Base-by-base conservation (phyloP, 192 early-diverging fungal genomes). In the Allomyces arbusculus region DNA sequence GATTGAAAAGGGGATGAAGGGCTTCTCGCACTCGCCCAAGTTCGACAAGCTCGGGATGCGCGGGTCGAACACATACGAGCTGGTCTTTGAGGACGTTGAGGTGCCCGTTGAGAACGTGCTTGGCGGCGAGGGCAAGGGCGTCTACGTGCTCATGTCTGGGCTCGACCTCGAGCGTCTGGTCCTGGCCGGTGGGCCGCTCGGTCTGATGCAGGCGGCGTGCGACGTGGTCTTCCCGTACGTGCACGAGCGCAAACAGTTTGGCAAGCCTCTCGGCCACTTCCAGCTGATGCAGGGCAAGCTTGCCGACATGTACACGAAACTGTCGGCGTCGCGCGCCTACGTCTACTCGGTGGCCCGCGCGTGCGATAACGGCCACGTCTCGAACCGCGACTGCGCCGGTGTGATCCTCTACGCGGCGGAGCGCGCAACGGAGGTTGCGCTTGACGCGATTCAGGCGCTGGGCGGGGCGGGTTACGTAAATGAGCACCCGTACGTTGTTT, bases 271-370 rank as follows among this genome's bases (percentile, higher is more conserved):
- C 70, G 91, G 89, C 14, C 77, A 89, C 64, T 97, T 93, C 79
- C 88, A 94, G 79, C 76, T 94, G 58, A 76, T 97, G 61, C 92
- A 97, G 76, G 90, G 85, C n/a, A 96, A 94, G 72, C 74, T 96
- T 64, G 94, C 94, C 23, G 94, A 96, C 67, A 96, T 96, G 89
- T 93, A 94, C 79, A 93, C 90, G n/a, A 94, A 94, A 71, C 77
- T 92, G 33, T 89, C 85, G 66, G 91, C 91, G 1, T 91, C 91
- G 19, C 79, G 94, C 12, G 76, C 91, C 24, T 94, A 93, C 68
- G 90, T 90, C 14, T 93, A 96, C 72, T 84, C 91, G 43, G 90
- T 92, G 7, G 94, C 85, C 1, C 77, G 91, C 24, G 91, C 90
- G 23, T 91, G 89, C 66, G 91, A 94, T 28, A 58, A 58, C 9